Base-by-base conservation (phyloP, 768 basidiomycete genomes). In the Xerocomellus intermedius region DNA sequence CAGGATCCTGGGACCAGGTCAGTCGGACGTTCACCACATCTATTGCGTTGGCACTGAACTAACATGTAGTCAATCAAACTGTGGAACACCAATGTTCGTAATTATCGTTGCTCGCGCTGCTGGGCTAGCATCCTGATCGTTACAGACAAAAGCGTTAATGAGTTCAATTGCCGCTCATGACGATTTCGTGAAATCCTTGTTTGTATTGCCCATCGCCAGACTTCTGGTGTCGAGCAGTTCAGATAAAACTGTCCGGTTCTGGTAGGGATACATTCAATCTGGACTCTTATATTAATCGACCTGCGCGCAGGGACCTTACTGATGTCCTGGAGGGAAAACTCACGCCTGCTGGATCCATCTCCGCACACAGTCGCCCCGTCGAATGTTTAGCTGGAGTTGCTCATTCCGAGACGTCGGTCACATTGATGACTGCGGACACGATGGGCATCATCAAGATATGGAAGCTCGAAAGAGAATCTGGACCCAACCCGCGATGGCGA, bases 1-100 rank as follows among this genome's bases (percentile, higher is more conserved):
- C 91, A 42, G 94, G 91, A 21, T 94, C 94, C 43, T 99, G 97
- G 97, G 97, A 99, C 69, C 86, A 83, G 73, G 91, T 83, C 58
- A 58, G 69, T 53, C 19, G 28, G 22, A 59, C 59, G 42, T 48
- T 50, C 2, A 39, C 22, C 38, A 7, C 30, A 6, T 22, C 19
- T 28, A 33, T 38, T 14, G 41, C 33, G 36, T 42, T 44, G 44
- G 6, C 35, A 56, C 54, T 59, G 61, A 55, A 61, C 56, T 52
- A 8, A 42, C 35, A 45, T 53, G 5, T 64, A 98, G 92, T 86
- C 86, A 0, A 91, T 99, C 71, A 88, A 84, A 68, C 53, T 95
- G 7, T 98, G 95, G 95, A 78, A 95, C 65, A 82, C 81, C 10
- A 69, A 81, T 59, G 96, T 95, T 61, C 36, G 61, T 54, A 30